Conservation (phyloP, 202 grass and related monocot species). For the Elaeis oleifera region DNA sequence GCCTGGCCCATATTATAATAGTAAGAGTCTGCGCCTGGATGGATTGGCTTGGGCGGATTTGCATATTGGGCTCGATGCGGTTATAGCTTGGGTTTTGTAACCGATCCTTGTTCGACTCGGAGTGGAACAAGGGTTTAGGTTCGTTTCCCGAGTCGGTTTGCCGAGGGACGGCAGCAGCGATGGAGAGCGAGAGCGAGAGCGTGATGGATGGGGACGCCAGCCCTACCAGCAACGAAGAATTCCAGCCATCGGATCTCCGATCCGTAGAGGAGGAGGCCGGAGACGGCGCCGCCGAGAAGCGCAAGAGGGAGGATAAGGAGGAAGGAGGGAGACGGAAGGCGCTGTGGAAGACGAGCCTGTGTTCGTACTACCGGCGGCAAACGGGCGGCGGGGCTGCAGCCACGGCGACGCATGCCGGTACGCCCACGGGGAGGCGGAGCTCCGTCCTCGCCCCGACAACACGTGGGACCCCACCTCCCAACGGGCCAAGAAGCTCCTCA, state of each 20-base stretch:
- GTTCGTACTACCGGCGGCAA: slow-evolving; percentile 60
- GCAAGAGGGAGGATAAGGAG: not conserved
- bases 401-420: slow-evolving; percentile 75
- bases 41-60: too few relatives aligned
- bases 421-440: slow-evolving; percentile 83
- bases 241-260: slow-evolving; percentile 10
- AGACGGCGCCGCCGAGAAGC: not conserved
- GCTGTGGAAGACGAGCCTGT: slow-evolving; percentile 88
- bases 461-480: slow-evolving; percentile 81
- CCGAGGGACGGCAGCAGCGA: too few relatives aligned
- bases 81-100: too few relatives aligned
- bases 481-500: slow-evolving; percentile 50
- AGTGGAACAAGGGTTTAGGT: too few relatives aligned
- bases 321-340: not conserved
- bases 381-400: slow-evolving; percentile 44
- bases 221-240: slow-evolving; percentile 5
- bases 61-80: too few relatives aligned
- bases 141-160: too few relatives aligned
- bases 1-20: too few relatives aligned
- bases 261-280: not conserved
- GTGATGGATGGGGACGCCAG: slow-evolving; percentile 1
- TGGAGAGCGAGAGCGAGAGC: too few relatives aligned
- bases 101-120: too few relatives aligned
- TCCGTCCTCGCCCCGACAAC: slow-evolving; percentile 69
- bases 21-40: too few relatives aligned